Base-by-base conservation (phyloP, 768 basidiomycete species). In the Pleurotus djamor region DNA sequence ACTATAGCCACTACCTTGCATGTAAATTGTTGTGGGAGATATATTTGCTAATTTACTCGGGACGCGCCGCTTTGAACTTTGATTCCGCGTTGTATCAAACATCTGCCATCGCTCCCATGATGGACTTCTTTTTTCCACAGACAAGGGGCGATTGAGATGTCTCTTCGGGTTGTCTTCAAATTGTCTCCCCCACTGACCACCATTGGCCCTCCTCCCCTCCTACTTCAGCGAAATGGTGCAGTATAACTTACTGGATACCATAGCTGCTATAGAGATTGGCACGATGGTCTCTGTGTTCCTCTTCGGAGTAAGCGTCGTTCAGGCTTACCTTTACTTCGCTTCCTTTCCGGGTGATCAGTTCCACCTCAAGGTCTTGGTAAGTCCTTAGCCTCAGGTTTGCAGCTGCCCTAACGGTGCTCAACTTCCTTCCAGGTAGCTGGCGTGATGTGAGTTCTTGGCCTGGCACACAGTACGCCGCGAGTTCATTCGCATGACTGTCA, bases 201-300 rank as follows among this genome's bases (percentile, higher is more conserved):
- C 3, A 28, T 28, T 28, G 21, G 21, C 21, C 21, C 21, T 28
- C 21, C 21, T 28, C 21, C 1, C 21, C 21, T 28, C 21, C 43
- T 44, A 16, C 16, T 44, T 28, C 21, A 16, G 8, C 47, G 8
- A 48, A 17, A 48, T 48, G 47, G 47, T 14, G 47, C n/a, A 28
- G 16, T 48, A 16, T 17, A 48, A 66, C 61, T 51, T 66, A 33
- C 58, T 62, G 48, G 48, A 59, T 54, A 69, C 66, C 17, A 58
- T 69, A 9, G 68, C 66, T 0, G 66, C 65, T 41, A 36, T 71
- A 32, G 62, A 69, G 58, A 68, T 71, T 41, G 70, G 70, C 12
- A 62, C 65, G 2, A 52, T 68, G 3, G 60, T 71, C 21, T 62
- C 67, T 32, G 59, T 69, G 5, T 69, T 68, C 61, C 61, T 71